phyloP scores from a whole-genome alignment of 129 eudicot species.

The Artemisia tridentata region DNA sequence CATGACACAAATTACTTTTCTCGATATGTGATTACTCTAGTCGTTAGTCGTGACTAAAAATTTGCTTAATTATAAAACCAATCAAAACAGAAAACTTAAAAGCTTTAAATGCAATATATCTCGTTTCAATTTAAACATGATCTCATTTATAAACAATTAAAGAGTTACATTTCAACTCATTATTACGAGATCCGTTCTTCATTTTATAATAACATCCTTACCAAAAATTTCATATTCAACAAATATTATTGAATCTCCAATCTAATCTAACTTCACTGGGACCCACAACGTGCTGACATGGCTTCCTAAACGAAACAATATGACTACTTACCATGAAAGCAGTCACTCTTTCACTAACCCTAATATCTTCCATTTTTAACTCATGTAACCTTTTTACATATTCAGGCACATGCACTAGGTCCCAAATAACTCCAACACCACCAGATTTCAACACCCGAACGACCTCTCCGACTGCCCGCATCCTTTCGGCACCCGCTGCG shows the following conservation, averaged over 20 bases:
- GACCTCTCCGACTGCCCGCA: constrained; percentile 75
- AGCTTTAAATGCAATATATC: not conserved
- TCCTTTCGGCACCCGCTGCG: constrained; percentile 87
- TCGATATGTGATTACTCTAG: too few relatives aligned
- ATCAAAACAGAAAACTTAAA: too few relatives aligned
- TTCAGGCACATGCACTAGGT: constrained; percentile 83
- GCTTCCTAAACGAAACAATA: constrained; percentile 80
- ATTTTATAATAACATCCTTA: not conserved
- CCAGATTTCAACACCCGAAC: constrained; percentile 83
- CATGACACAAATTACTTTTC: too few relatives aligned
- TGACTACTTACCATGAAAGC: constrained; percentile 91
- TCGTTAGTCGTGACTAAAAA: too few relatives aligned
- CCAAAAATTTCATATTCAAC: constrained; percentile 31
- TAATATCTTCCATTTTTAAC: constrained; percentile 81
- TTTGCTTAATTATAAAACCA: too few relatives aligned
- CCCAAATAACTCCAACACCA: constrained; percentile 92
- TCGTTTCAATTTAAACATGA: not conserved
- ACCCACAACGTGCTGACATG: constrained; percentile 79
- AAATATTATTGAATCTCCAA: constrained; percentile 78
- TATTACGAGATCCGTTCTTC: constrained; percentile 14
- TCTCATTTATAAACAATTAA: constrained; percentile 26
- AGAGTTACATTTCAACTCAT: constrained; percentile 24
- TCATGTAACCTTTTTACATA: constrained; percentile 71
- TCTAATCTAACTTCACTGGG: constrained; percentile 81
- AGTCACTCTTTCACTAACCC: constrained; percentile 88